Evolutionary conservation across 2,329 filamentous ascomycete species (phyloP).

Genomic region (Claviceps lovelessii): DNA sequence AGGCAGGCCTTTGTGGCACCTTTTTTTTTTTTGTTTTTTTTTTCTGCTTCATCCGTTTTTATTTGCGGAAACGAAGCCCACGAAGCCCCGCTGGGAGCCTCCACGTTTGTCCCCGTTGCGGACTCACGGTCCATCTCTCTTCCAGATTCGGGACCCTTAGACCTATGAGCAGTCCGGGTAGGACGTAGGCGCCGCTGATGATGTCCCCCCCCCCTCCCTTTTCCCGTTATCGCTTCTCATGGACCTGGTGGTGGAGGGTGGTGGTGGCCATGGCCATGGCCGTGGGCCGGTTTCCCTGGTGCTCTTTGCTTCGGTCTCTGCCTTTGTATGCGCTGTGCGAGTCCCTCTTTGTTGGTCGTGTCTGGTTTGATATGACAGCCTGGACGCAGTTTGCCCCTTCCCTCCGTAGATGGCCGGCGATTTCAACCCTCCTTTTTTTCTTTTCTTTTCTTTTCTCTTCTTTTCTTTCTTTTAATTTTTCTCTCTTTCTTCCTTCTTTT

Average conservation of each 20-base stretch:
- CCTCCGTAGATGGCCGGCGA: too few species aligned
- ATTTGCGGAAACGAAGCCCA: not conserved
- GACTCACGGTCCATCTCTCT: not conserved
- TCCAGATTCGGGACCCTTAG: not conserved
- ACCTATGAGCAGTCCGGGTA: not conserved
- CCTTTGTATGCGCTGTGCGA: not conserved
- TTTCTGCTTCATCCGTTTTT: not conserved
- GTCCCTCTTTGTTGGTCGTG: not conserved
- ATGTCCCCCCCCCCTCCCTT: not conserved
- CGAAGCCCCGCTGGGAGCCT: not conserved
- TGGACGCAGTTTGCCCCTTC: not conserved
- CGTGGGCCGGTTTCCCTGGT: too few species aligned
- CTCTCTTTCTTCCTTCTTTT: not conserved
- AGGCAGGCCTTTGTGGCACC: not conserved
- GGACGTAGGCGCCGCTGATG: not conserved
- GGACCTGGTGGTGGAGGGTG: not conserved
- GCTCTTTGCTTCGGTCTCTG: not conserved
- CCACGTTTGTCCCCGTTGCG: not conserved
- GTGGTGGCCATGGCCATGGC: too few species aligned
- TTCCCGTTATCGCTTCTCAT: slow-evolving; percentile 2
- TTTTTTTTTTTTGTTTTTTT: too few species aligned
- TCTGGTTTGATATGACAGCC: not conserved
- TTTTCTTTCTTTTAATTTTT: not conserved
- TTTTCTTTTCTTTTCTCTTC: not conserved
- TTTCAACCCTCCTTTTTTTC: not conserved